Conservation (phyloP, 2,329 filamentous ascomycete genomes). For the Colletotrichum spinosum region DNA sequence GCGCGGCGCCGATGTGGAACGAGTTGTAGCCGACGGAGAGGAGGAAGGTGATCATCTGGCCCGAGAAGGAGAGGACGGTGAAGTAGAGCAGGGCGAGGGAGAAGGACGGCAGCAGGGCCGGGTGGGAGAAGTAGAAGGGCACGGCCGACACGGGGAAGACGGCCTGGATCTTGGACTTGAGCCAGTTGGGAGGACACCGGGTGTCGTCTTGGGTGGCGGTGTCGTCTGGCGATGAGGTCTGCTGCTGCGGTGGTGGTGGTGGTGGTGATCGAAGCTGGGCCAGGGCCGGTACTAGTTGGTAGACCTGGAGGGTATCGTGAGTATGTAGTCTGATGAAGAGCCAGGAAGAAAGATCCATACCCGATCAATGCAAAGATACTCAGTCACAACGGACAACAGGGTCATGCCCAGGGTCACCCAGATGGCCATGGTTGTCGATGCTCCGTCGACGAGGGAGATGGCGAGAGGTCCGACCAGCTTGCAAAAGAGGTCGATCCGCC, state of each 20-base stretch:
- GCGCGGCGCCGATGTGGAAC: conserved; percentile 63
- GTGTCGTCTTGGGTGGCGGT: too few relatives aligned
- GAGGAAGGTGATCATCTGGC: conserved; percentile 75
- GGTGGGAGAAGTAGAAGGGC: conserved; percentile 63
- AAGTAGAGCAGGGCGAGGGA: conserved; percentile 70
- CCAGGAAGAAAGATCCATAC: conserved; percentile 40
- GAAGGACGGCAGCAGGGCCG: conserved; percentile 70
- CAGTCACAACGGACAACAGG: conserved; percentile 55
- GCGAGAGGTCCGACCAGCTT: conserved; percentile 66
- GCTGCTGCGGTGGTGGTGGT: too few relatives aligned
- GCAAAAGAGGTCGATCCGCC: conserved; percentile 69
- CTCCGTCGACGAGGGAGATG: conserved; percentile 60
- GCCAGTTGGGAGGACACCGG: not conserved
- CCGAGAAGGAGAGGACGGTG: conserved; percentile 68
- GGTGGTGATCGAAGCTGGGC: not conserved
- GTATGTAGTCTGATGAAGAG: not conserved
- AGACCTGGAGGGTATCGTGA: conserved; percentile 37
- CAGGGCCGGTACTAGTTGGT: conserved; percentile 38
- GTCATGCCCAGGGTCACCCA: conserved; percentile 61
- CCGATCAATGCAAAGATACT: conserved; percentile 62
- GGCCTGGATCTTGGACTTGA: conserved; percentile 1
- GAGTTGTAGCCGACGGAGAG: conserved; percentile 64
- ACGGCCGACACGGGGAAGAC: conserved; percentile 41
- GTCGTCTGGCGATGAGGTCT: too few relatives aligned
- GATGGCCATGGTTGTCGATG: conserved; percentile 59